phyloP scores from a whole-genome alignment of 1,284 basidiomycete species.

The Sporisorium graminicola region DNA sequence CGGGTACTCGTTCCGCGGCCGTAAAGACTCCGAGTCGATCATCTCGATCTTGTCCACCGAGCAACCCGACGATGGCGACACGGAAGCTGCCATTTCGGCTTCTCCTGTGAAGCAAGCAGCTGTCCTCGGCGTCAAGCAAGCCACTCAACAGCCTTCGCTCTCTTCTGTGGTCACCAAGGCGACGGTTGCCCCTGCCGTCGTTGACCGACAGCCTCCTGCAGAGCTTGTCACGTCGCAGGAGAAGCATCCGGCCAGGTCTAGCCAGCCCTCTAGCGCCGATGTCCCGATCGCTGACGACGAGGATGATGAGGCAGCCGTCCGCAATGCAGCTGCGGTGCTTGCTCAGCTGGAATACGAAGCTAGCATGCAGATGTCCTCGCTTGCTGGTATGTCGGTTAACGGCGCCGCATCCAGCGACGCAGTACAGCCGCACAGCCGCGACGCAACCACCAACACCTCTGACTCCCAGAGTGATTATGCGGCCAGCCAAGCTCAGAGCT shows the following conservation, averaged over 20 bases:
- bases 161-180: conserved; percentile 17
- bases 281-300: conserved; percentile 49
- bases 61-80: conserved; percentile 22
- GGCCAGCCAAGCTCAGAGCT: conserved; percentile 40
- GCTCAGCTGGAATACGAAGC: conserved; percentile 61
- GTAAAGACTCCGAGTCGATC: conserved; percentile 62
- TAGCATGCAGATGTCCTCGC: conserved; percentile 34
- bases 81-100: conserved; percentile 9
- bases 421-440: conserved; percentile 34
- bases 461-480: conserved; percentile 56
- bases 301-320: conserved; percentile 59
- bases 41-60: conserved; percentile 42
- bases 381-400: conserved; percentile 13
- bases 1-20: conserved; percentile 64
- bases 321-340: conserved; percentile 58
- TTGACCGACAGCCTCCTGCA: conserved; percentile 16
- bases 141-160: background rate
- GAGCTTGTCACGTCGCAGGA: background rate
- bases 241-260: background rate
- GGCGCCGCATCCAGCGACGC: conserved; percentile 16
- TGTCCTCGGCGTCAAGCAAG: background rate
- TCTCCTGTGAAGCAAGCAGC: conserved; percentile 23
- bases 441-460: conserved; percentile 38
- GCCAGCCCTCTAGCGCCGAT: conserved; percentile 18
- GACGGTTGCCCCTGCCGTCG: conserved; percentile 16